Conservation (phyloP, 2,329 filamentous ascomycete genomes). For the Sporothrix luriei region DNA sequence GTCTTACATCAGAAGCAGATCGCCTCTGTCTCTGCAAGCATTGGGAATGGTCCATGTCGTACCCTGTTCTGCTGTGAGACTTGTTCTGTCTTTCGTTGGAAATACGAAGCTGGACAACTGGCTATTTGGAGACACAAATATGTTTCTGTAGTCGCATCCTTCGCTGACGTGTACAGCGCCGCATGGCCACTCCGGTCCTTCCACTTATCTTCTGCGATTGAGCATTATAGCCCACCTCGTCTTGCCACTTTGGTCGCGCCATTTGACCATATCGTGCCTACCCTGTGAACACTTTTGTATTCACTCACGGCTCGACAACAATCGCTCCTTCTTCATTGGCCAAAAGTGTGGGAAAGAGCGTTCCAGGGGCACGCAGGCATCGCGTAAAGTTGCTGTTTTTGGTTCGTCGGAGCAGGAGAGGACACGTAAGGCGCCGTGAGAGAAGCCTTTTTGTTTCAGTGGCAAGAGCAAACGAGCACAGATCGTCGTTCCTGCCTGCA, state of each 20-base stretch:
- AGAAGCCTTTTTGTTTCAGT: neutral
- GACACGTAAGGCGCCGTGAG: neutral
- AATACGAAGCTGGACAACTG: neutral
- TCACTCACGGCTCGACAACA: neutral
- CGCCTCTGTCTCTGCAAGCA: neutral
- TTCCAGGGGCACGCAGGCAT: neutral
- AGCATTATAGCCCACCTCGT: neutral
- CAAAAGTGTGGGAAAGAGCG: neutral
- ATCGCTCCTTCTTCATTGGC: neutral
- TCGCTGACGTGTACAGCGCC: neutral
- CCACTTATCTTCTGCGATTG: neutral
- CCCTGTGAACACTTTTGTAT: neutral
- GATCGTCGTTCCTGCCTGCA: neutral
- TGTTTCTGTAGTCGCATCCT: neutral
- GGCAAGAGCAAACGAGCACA: neutral
- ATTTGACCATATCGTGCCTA: neutral
- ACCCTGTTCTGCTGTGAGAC: neutral
- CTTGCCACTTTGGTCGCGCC: neutral
- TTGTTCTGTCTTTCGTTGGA: neutral
- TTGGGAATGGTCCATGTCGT: conserved; percentile 7
- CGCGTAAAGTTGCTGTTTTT: neutral
- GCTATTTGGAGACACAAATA: neutral
- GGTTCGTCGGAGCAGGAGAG: neutral
- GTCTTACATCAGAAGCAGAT: neutral
- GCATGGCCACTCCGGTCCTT: conserved; percentile 9